Percentiles rank a stretch among this genome's conserved stretches.
Evolutionary conservation across 2,329 filamentous ascomycete genomes (phyloP).

Genomic region (Ophiostoma ulmi): DNA sequence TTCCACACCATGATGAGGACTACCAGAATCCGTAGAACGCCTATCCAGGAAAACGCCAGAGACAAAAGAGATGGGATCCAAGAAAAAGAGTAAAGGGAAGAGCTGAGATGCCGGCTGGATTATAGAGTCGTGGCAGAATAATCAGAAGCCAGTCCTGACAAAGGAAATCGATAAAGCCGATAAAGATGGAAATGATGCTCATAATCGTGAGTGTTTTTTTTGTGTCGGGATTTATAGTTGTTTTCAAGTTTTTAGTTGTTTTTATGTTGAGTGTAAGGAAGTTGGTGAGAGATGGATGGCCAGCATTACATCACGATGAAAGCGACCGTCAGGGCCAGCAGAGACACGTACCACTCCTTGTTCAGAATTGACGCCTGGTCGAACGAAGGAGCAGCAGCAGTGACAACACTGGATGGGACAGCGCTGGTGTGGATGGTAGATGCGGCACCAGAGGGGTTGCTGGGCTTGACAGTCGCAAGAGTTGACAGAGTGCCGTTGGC

Average conservation of each 20-base stretch:
- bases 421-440: neutral
- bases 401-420: conserved; percentile 8
- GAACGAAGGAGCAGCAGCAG: conserved; percentile 16
- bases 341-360: conserved; percentile 23
- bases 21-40: conserved; percentile 9
- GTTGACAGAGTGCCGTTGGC: conserved; percentile 19
- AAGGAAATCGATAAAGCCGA: conserved; percentile 2
- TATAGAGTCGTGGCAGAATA: neutral
- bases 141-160: conserved; percentile 4
- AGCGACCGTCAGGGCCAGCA: conserved; percentile 20
- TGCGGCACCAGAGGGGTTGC: conserved; percentile 3
- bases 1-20: neutral
- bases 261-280: neutral
- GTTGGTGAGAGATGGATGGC: neutral
- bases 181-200: neutral
- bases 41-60: neutral
- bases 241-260: neutral
- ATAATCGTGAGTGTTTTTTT: neutral
- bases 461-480: conserved; percentile 7
- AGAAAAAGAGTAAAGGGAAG: neutral
- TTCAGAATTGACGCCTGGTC: conserved; percentile 18
- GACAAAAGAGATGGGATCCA: neutral
- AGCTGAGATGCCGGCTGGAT: neutral
- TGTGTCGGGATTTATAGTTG: neutral
- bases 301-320: conserved; percentile 21